phyloP scores from a whole-genome alignment of 345 rosid genomes.

The Arabidopsis suecica region DNA sequence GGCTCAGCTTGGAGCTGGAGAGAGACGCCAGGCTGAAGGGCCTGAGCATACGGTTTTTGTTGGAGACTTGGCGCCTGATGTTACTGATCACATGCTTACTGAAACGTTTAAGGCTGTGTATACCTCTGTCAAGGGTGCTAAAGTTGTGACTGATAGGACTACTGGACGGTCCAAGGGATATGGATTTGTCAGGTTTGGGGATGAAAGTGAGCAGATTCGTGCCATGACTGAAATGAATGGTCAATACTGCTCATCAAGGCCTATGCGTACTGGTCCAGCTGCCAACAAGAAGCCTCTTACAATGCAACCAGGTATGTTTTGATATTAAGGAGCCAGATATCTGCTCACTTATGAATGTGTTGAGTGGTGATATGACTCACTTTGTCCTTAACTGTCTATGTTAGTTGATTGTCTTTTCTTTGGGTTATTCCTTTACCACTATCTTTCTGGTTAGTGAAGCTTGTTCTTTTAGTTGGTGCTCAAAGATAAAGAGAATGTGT shows the following conservation, averaged over 20 bases:
- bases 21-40: constrained; percentile 85
- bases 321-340: neutral
- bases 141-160: constrained; percentile 86
- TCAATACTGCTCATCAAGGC: constrained; percentile 75
- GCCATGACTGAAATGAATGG: constrained; percentile 99
- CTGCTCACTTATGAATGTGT: constrained; percentile 11
- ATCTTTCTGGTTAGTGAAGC: constrained; percentile 23
- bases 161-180: constrained; percentile 97
- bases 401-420: constrained; percentile 41
- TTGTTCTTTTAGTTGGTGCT: constrained; percentile 52
- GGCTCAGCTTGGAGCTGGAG: constrained; percentile 91
- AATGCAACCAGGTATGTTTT: constrained; percentile 73
- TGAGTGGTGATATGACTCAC: constrained; percentile 9
- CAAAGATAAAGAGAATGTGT: neutral
- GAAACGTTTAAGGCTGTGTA: constrained; percentile 75
- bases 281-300: constrained; percentile 73
- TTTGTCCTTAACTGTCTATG: constrained; percentile 26
- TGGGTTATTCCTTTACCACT: constrained; percentile 11
- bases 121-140: constrained; percentile 83
- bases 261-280: constrained; percentile 96
- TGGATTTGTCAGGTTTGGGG: constrained; percentile 92
- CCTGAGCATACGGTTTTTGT: constrained; percentile 85
- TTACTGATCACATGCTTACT: constrained; percentile 72
- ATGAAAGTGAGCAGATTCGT: constrained; percentile 79
- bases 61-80: constrained; percentile 95